A percentile compares a stretch with the other conserved stretches of the same genome.
Conservation (phyloP, 78 protist species). For the Dictyostelium firmibasis region DNA sequence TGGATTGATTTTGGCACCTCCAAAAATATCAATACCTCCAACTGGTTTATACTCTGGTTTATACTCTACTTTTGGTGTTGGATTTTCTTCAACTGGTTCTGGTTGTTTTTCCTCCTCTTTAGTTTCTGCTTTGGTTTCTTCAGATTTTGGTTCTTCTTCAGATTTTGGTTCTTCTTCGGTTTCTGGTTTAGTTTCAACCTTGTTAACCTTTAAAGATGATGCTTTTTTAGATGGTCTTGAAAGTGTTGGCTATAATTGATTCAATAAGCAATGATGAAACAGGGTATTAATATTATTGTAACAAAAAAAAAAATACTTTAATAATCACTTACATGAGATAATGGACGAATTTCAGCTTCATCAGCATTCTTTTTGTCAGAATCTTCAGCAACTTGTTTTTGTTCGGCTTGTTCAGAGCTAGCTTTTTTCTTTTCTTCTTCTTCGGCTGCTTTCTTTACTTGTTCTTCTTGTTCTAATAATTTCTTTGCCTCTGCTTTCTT, state of each 20-base stretch:
- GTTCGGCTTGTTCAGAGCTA: background rate
- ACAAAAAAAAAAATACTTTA: no score
- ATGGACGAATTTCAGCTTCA: conserved; percentile 1
- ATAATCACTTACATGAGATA: background rate
- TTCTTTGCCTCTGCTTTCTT: background rate
- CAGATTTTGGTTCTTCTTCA: background rate
- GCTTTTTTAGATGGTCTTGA: conserved; percentile 54
- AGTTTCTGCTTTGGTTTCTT: background rate
- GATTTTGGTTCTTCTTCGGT: background rate
- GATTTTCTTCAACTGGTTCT: background rate
- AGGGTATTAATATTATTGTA: no score
- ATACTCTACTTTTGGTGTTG: background rate
- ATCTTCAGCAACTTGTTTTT: background rate
- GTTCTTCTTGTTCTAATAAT: background rate
- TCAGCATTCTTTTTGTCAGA: conserved; percentile 8
- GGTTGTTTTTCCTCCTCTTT: background rate
- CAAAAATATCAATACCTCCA: conserved; percentile 46
- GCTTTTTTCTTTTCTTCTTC: background rate
- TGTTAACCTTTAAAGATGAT: background rate
- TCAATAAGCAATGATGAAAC: no score
- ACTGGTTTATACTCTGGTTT: conserved; percentile 12
- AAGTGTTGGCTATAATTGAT: conserved; percentile 32
- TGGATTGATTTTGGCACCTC: conserved; percentile 38
- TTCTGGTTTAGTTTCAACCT: background rate
- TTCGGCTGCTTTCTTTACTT: background rate